Evolutionary conservation across 768 basidiomycete species (phyloP).

Genomic region (Pseudohyphozyma bogoriensis): DNA sequence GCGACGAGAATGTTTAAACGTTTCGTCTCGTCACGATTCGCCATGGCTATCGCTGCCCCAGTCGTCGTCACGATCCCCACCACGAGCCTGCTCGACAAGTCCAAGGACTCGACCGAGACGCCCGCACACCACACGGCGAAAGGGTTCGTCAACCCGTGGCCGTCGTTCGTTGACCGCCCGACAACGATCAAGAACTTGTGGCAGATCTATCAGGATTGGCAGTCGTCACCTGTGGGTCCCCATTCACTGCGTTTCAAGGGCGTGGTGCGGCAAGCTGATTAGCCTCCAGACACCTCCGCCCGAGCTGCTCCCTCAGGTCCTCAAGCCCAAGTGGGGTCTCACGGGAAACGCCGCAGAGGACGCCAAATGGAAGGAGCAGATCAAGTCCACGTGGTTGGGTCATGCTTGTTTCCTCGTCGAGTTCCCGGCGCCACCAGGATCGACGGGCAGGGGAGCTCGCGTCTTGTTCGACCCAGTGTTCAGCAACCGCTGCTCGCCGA

Average conservation of each 20-base stretch:
- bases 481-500: conserved; percentile 35
- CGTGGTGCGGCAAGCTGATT: too few species aligned
- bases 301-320: conserved; percentile 14
- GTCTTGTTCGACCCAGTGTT: conserved; percentile 38
- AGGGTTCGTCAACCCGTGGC: conserved; percentile 26
- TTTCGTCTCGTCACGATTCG: too few species aligned
- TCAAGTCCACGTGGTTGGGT: conserved; percentile 31
- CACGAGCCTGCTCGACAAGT: neutral
- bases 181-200: neutral
- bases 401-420: conserved; percentile 41
- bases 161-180: conserved; percentile 3
- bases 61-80: neutral
- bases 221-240: neutral
- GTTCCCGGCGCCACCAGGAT: conserved; percentile 28
- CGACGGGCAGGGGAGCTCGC: conserved; percentile 31
- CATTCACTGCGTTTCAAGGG: neutral
- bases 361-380: conserved; percentile 5
- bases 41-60: neutral
- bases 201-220: neutral
- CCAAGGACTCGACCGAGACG: neutral
- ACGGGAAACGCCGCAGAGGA: neutral
- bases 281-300: conserved; percentile 7
- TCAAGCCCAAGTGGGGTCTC: neutral
- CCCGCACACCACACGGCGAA: conserved; percentile 15
- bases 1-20: too few species aligned